A percentile compares a stretch with the other conserved stretches of the same genome.
Conservation (phyloP, 345 rosid genomes). For the Atalantia buxifolia region DNA sequence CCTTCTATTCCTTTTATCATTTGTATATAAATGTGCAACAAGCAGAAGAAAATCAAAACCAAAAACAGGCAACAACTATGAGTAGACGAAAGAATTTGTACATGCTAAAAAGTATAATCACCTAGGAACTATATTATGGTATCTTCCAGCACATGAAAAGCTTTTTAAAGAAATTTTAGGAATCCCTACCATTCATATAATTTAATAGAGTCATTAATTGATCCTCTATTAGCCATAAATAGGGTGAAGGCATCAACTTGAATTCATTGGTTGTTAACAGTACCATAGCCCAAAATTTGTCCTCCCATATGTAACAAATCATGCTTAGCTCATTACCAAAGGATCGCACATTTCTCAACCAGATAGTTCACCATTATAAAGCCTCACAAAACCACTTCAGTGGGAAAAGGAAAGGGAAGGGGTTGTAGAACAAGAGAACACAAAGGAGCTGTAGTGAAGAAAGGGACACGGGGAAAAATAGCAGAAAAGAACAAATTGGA, state of each 20-base stretch:
- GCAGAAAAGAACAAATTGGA: neutral
- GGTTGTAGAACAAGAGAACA: neutral
- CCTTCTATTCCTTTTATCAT: slow-evolving; percentile 97
- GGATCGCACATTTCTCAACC: neutral
- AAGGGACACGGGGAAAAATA: neutral
- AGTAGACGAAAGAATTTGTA: neutral
- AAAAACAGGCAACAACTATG: neutral
- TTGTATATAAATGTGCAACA: slow-evolving; percentile 52
- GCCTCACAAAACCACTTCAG: neutral
- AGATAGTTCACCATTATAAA: neutral
- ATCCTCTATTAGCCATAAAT: neutral
- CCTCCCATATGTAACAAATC: neutral
- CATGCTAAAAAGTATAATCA: neutral
- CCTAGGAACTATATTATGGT: neutral
- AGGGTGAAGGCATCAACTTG: neutral
- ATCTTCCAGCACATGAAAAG: neutral
- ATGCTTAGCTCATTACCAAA: neutral
- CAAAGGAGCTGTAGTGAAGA: neutral
- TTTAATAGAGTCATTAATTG: neutral
- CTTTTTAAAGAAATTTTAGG: neutral
- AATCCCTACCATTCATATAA: neutral
- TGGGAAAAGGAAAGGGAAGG: neutral
- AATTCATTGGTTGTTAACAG: neutral
- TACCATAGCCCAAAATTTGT: neutral
- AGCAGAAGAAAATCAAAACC: slow-evolving; percentile 9